Percentiles rank a stretch among this genome's conserved stretches.
Evolutionary conservation across 1,284 basidiomycete species (phyloP).

Genomic region (Salmacisia buchloeana): DNA sequence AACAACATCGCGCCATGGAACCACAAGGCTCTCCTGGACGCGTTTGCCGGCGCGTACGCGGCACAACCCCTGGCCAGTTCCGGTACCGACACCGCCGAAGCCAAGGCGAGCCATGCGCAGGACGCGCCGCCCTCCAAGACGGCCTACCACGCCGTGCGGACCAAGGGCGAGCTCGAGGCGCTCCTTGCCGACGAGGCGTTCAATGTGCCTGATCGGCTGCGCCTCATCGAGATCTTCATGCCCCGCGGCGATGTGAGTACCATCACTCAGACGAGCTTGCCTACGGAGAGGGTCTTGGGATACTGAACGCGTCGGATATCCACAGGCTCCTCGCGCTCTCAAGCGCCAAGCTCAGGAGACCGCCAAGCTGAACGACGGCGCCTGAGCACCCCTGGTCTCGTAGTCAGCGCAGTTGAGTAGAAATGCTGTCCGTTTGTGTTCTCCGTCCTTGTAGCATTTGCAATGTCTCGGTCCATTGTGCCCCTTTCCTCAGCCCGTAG

Average conservation of each 20-base stretch:
- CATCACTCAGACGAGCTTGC: too few relatives aligned
- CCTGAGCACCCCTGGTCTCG: too few relatives aligned
- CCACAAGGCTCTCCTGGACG: slow-evolving; percentile 25
- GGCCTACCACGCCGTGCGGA: slow-evolving; percentile 63
- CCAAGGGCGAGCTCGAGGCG: slow-evolving; percentile 61
- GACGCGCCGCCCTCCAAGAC: slow-evolving; percentile 56
- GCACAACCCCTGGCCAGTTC: slow-evolving; percentile 51
- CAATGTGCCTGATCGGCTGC: slow-evolving; percentile 61
- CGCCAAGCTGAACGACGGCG: slow-evolving; percentile 8
- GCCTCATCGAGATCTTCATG: slow-evolving; percentile 76
- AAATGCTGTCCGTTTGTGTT: too few relatives aligned
- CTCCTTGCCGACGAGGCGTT: slow-evolving; percentile 63
- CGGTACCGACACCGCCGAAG: slow-evolving; percentile 43
- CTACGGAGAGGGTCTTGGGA: too few relatives aligned
- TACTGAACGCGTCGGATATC: neutral
- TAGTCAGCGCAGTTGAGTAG: too few relatives aligned
- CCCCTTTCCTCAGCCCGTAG: too few relatives aligned
- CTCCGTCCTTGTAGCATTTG: too few relatives aligned
- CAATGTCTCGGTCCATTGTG: too few relatives aligned
- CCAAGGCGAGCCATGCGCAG: slow-evolving; percentile 35
- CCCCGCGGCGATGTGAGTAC: slow-evolving; percentile 59
- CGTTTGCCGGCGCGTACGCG: slow-evolving; percentile 49
- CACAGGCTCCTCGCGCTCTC: slow-evolving; percentile 59
- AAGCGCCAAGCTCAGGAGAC: slow-evolving; percentile 57
- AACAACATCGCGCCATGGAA: slow-evolving; percentile 37